Conservation (phyloP, 1,284 basidiomycete species). For the Rhodotorula mucilaginosa region DNA sequence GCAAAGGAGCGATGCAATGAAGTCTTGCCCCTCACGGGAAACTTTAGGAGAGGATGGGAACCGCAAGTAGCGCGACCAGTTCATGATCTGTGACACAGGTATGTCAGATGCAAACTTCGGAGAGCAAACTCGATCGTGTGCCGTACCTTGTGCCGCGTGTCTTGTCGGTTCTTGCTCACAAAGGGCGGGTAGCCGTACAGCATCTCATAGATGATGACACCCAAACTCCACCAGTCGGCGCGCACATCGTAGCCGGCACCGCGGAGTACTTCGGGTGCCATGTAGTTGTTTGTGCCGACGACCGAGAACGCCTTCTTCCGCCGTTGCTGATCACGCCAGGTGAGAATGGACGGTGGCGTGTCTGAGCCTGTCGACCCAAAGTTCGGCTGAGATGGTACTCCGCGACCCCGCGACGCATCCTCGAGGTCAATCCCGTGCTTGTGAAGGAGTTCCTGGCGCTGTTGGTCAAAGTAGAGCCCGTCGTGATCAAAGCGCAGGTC, state of each 20-base stretch:
- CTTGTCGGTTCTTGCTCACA: constrained; percentile 84
- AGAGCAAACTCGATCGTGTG: neutral
- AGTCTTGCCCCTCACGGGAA: constrained; percentile 77
- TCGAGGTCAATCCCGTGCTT: constrained; percentile 94
- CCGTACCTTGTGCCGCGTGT: constrained; percentile 56
- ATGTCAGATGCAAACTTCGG: constrained; percentile 51
- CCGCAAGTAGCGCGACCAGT: constrained; percentile 82
- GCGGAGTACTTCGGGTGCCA: constrained; percentile 76
- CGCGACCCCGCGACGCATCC: constrained; percentile 53
- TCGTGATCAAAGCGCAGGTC: constrained; percentile 67
- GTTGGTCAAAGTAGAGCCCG: constrained; percentile 81
- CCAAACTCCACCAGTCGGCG: constrained; percentile 83
- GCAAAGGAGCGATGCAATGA: constrained; percentile 84
- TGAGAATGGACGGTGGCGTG: constrained; percentile 61
- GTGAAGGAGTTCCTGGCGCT: constrained; percentile 78
- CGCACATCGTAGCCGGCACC: constrained; percentile 81
- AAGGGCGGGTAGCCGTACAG: constrained; percentile 73
- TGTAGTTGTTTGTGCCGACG: constrained; percentile 52
- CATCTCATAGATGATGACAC: constrained; percentile 44
- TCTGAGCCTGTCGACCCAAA: constrained; percentile 23
- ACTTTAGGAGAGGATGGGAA: constrained; percentile 82
- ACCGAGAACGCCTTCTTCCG: constrained; percentile 93
- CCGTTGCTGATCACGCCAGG: constrained; percentile 89
- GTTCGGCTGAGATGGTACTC: neutral
- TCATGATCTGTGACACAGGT: constrained; percentile 56